Evolutionary conservation across 768 basidiomycete species (phyloP), one percentile per base, ranked within the genome.

Genomic region (Boletus rubroflammeus): DNA sequence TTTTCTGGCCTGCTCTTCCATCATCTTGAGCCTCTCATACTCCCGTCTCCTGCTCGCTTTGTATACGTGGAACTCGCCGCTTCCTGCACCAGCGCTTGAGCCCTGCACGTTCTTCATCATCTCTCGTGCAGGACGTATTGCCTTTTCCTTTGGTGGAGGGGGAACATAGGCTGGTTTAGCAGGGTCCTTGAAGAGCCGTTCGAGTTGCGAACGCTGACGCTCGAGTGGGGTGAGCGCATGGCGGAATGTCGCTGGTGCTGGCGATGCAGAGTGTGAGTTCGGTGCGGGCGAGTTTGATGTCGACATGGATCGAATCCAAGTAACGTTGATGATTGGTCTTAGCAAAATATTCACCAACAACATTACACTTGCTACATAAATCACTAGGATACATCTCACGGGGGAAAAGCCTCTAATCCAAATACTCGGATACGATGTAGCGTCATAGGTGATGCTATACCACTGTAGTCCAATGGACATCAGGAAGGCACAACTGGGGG

Each of bases 91-190:
- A 7, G 97, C 94, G 70, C 91, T 93, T 15, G 92, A 95, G 0
- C 97, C 97, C 71, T 98, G 95, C 7, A 99, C 96, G 63, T 98
- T 98, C 80, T 97, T 98, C 91, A 99, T 98, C 91, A 93, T 93
- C 69, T 93, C 97, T 46, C 91, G 79, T 9, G 95, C 78, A 1
- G 94, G 77, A 19, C 93, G 78, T 29, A 98, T 76, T 0, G 78
- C 78, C 75, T 91, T 94, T 58, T 90, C 88, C 69, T 90, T 89
- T 6, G 88, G 87, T 1, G 89, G 77, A n/a, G 80, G 64, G 2
- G 95, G 93, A 10, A 98, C 74, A 65, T 82, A 81, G 1, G 86
- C 90, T 1, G 86, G 84, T 67, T 93, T 95, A 7, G 80, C 68
- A 1, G 97, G 97, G 62, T 98, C 90, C 67, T 89, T 91, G 57